Evolutionary conservation across 108 stramenopile genomes (phyloP), one percentile per base, ranked within the genome.

Genomic region (Poteriospumella lacustris): DNA sequence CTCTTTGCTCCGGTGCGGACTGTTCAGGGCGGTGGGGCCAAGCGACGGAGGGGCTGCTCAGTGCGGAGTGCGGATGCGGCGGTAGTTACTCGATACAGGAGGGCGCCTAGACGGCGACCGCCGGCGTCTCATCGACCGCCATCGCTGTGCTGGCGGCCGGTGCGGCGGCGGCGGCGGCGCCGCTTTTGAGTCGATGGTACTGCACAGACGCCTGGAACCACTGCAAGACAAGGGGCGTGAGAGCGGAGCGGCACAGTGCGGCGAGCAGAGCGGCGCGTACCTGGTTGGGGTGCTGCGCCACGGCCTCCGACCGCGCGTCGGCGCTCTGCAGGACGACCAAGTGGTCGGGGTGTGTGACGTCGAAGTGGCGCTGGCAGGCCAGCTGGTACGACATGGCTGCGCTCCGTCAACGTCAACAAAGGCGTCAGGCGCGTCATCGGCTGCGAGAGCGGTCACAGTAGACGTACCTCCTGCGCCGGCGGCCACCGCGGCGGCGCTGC

Each of bases 361-460:
- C 92, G 86, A 96, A 98, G 79, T 98, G 97, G 75, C 89, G 88
- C 39, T 88, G 78, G 87, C 97, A 98, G 2, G 97, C 97, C 44
- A 98, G 81, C 76, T 94, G 91, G 75, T 87, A 95, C n/a, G n/a
- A n/a, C n/a, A 77, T 95, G 88, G 58, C 90, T 89, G 44, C 85
- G 82, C 82, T 87, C 85, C 44, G 91, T 90, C 69, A 88, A 84
- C 0, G 79, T 75, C 67, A 94, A 47, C 42, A 98, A 94, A 0
- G 39, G 85, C 84, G 31, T 93, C 90, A 2, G 69, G n/a, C 33
- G 34, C 41, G 0, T 81, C 60, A 91, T 84, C 47, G 89, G 72
- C 59, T 83, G 79, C 5, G 77, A 69, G 34, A 94, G 76, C 40
- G 91, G 67, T 29, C 78, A 68, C 38, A 79, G 68, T 19, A 98